Base-by-base conservation (phyloP, 2,329 filamentous ascomycete genomes). In the Fusarium siculi region DNA sequence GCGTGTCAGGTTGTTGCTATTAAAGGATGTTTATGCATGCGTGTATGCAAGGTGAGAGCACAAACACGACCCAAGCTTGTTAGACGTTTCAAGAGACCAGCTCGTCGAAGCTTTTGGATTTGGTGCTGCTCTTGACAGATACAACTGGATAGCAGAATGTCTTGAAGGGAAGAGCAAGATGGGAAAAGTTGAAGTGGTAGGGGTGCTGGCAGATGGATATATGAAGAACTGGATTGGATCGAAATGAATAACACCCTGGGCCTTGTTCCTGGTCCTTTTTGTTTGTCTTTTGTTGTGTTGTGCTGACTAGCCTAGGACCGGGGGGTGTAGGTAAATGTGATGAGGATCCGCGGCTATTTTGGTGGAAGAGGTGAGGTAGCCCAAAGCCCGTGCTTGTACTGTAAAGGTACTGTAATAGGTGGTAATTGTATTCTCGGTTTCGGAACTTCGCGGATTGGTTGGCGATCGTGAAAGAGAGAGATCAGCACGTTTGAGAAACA, bases 271-370 rank as follows among this genome's bases (percentile, higher is more conserved):
- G 53, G 44, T 52, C 34, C 46, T 39, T 53, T 59, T 32, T 37
- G 32, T 59, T 59, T 59, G 56, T 52, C 47, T 49, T 66, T 59
- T 52, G 56, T 59, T 42, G 46, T 66, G 42, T n/a, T 64, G 44
- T 23, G 30, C 21, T 60, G 52, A 34, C 42, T n/a, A 54, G 49
- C 23, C 34, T 5, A 19, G 43, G 53, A 57, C 34, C 34, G 28
- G 62, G 62, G 62, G 39, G 23, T 37, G 52, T 54, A 69, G 67
- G 54, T 71, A 59, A 67, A 70, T 52, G 70, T 74, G 72, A 74
- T 72, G 68, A 65, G 68, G 72, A 74, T 74, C 72, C 68, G 71
- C 72, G 64, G 72, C 71, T 74, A 74, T 72, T 74, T 72, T 74
- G 64, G 63, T 66, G 58, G 47, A 16, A 65, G 47, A 65, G 60